phyloP scores from a whole-genome alignment of 257 asterid genomes.

The Solanum ahanhuiri region DNA sequence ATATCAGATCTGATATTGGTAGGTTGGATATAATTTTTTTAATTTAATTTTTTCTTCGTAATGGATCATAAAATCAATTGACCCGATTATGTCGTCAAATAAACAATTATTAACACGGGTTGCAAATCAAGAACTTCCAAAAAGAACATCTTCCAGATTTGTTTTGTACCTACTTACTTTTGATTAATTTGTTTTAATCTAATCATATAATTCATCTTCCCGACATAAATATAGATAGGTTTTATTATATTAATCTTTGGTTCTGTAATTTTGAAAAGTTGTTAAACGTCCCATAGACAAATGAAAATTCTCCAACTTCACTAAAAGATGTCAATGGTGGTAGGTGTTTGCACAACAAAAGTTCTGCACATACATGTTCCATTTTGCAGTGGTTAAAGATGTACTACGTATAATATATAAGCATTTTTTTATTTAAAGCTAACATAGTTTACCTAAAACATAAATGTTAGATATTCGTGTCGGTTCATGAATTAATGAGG shows the following conservation, averaged over 20 bases:
- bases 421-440: neutral
- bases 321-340: neutral
- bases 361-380: neutral
- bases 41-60: neutral
- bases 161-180: neutral
- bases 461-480: neutral
- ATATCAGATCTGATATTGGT: neutral
- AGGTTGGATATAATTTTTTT: neutral
- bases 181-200: neutral
- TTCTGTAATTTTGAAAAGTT: neutral
- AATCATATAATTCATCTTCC: neutral
- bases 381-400: neutral
- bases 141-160: neutral
- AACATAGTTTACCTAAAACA: neutral
- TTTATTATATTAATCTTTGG: neutral
- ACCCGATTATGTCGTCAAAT: neutral
- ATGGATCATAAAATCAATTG: neutral
- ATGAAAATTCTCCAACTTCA: neutral
- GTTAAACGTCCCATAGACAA: neutral
- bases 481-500: neutral
- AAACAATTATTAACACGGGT: neutral
- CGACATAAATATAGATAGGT: neutral
- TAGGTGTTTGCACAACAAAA: neutral
- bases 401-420: neutral
- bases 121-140: neutral